These are phyloP conservation scores for Prunella vulgaris DNA, from an alignment of 257 asterid species.

Conservation along the genomic window DNA sequence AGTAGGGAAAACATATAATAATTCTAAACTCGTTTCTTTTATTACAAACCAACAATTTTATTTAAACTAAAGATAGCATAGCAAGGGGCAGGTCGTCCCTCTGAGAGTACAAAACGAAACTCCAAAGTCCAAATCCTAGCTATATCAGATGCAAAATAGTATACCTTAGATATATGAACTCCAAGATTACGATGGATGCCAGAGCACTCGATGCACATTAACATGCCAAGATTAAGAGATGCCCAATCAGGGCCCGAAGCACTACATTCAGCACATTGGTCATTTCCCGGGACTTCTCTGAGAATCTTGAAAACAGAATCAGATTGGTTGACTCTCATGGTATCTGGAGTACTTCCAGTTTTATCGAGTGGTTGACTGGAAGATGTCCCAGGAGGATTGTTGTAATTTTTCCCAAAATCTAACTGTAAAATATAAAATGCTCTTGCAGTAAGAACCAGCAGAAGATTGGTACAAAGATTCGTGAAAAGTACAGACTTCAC, in stretches of 20 bases:
- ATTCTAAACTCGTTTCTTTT: not conserved
- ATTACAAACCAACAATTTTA: not conserved
- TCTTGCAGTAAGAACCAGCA: constrained; percentile 15
- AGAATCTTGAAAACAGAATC: constrained; percentile 72
- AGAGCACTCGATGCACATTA: constrained; percentile 97
- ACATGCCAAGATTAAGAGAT: constrained; percentile 87
- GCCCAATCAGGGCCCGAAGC: constrained; percentile 97
- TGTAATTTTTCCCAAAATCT: constrained; percentile 42
- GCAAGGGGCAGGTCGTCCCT: not conserved
- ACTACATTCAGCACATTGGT: constrained; percentile 84
- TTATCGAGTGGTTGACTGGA: constrained; percentile 34
- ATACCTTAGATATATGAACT: constrained; percentile 96
- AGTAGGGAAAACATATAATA: not conserved
- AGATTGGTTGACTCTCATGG: constrained; percentile 37
- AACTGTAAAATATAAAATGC: constrained; percentile 46
- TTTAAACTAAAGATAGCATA: not conserved
- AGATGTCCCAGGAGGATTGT: constrained; percentile 36
- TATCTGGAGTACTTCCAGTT: constrained; percentile 38
- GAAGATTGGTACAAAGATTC: not conserved
- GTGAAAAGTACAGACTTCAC: constrained; percentile 33
- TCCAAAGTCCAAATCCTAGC: not conserved
- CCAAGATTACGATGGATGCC: constrained; percentile 99
- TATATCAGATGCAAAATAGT: not conserved
- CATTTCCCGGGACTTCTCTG: constrained; percentile 80
- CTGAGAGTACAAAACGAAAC: not conserved